A percentile compares a stretch with the other conserved stretches of the same genome.
Evolutionary conservation across 2,329 filamentous ascomycete genomes (phyloP).

Genomic region (Geosmithia flava): DNA sequence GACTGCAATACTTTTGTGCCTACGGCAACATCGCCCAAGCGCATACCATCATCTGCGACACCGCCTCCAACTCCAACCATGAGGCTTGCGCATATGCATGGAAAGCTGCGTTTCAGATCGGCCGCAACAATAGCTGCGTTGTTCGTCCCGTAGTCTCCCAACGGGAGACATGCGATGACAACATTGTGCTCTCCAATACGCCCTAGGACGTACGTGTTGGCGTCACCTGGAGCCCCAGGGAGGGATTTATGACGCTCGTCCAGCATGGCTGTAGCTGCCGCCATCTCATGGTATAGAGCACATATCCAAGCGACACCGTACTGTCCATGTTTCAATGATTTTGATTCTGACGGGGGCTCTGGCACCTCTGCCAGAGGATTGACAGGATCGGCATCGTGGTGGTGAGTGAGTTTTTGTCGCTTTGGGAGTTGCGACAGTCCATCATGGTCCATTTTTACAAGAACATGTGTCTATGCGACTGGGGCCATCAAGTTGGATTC

Average conservation of each 20-base stretch:
- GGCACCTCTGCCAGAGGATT: no score
- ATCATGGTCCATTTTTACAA: no score
- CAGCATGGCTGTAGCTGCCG: slow-evolving; percentile 13
- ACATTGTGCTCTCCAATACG: slow-evolving; percentile 10
- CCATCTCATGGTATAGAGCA: slow-evolving; percentile 11
- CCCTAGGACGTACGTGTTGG: slow-evolving; percentile 11
- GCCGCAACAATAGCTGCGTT: slow-evolving; percentile 9
- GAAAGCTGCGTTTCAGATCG: slow-evolving; percentile 6
- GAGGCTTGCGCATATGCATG: slow-evolving; percentile 4
- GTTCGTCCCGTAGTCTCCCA: slow-evolving; percentile 7
- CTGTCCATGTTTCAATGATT: background rate
- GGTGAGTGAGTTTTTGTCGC: no score
- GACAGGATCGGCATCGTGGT: no score
- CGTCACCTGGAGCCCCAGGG: slow-evolving; percentile 3
- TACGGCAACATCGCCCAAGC: slow-evolving; percentile 10
- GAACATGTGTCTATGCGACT: no score
- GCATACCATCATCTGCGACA: slow-evolving; percentile 4
- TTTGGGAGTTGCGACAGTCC: no score
- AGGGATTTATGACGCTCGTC: slow-evolving; percentile 9
- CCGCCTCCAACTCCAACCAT: slow-evolving; percentile 13
- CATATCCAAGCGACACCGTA: slow-evolving; percentile 20
- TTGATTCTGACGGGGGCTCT: background rate
- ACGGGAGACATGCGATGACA: slow-evolving; percentile 13
- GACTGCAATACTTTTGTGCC: slow-evolving; percentile 10
- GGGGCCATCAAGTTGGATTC: no score